Evolutionary conservation across 2,329 filamentous ascomycete genomes (phyloP).

Genomic region (Epichloe bromicola): DNA sequence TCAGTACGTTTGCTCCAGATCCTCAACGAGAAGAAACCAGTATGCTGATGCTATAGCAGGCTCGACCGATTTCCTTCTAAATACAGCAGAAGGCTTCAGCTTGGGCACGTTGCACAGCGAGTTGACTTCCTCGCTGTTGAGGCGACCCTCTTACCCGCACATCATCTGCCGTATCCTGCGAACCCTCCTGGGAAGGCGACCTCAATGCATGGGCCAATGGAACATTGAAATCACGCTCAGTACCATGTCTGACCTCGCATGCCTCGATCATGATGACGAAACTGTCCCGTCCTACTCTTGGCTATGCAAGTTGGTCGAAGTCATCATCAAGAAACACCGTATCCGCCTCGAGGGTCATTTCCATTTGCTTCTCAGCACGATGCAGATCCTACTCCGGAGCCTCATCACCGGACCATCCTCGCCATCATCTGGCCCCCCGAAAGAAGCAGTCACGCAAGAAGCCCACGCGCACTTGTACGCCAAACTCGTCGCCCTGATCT

Average conservation of each 20-base stretch:
- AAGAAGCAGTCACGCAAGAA: conserved; percentile 19
- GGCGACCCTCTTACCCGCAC: conserved; percentile 19
- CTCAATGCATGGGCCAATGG: conserved; percentile 41
- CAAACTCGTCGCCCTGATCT: conserved; percentile 44
- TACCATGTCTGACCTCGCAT: conserved; percentile 26
- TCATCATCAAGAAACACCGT: conserved; percentile 45
- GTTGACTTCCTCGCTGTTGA: conserved; percentile 23
- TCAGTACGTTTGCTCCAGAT: conserved; percentile 17
- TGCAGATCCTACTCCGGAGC: conserved; percentile 42
- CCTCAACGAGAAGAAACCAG: not conserved
- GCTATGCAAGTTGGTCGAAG: conserved; percentile 41
- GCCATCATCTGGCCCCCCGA: not conserved
- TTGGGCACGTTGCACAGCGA: conserved; percentile 29
- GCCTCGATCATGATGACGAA: conserved; percentile 15
- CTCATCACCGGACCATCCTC: conserved; percentile 28
- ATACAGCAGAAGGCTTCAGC: conserved; percentile 18
- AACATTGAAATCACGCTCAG: conserved; percentile 42
- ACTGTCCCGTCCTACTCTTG: conserved; percentile 26
- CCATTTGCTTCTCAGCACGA: conserved; percentile 39
- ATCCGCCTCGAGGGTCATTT: conserved; percentile 49
- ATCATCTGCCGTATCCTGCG: conserved; percentile 29
- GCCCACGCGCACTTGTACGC: conserved; percentile 38
- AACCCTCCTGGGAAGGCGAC: conserved; percentile 36
- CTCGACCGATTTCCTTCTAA: conserved; percentile 15
- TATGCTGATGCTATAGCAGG: conserved; percentile 13